phyloP scores from a whole-genome alignment of 495 filamentous ascomycete genomes.

The Hypoxylon subgilvum region DNA sequence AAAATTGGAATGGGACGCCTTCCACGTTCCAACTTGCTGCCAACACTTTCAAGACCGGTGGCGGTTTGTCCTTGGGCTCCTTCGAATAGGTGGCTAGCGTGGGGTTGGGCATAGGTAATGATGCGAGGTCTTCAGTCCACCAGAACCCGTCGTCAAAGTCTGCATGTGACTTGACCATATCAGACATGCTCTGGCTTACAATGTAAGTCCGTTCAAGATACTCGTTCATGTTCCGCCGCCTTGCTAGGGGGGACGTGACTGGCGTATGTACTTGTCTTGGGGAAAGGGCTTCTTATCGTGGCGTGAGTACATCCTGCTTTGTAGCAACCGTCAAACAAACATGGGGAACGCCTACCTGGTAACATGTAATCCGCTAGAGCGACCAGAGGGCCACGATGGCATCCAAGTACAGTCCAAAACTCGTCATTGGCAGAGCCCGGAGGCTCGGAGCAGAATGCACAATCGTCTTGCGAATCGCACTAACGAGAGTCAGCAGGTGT shows the following conservation, averaged over 20 bases:
- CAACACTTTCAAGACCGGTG: conserved; percentile 51
- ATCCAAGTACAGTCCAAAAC: conserved; percentile 54
- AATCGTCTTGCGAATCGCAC: conserved; percentile 57
- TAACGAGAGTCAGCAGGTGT: conserved; percentile 25
- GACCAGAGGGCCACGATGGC: conserved; percentile 52
- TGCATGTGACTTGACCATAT: conserved; percentile 49
- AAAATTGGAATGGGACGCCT: conserved; percentile 51
- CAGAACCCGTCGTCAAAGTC: conserved; percentile 59
- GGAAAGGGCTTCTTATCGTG: conserved; percentile 47
- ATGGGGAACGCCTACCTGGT: conserved; percentile 48
- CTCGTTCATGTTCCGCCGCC: conserved; percentile 58
- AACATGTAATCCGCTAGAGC: conserved; percentile 54
- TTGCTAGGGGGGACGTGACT: conserved; percentile 55
- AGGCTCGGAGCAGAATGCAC: conserved; percentile 48
- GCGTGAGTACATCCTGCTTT: conserved; percentile 12
- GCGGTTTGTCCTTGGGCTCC: conserved; percentile 48
- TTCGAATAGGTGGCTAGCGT: conserved; percentile 48
- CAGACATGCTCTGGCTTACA: conserved; percentile 43
- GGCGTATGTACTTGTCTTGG: conserved; percentile 56
- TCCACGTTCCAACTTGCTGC: conserved; percentile 57
- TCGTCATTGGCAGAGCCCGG: conserved; percentile 45
- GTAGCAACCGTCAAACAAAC: background rate
- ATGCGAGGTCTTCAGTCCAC: conserved; percentile 59
- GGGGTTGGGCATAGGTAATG: conserved; percentile 51
- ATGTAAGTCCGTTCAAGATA: conserved; percentile 53